phyloP scores from a whole-genome alignment of 345 rosid genomes.

The Populus ilicifolia region DNA sequence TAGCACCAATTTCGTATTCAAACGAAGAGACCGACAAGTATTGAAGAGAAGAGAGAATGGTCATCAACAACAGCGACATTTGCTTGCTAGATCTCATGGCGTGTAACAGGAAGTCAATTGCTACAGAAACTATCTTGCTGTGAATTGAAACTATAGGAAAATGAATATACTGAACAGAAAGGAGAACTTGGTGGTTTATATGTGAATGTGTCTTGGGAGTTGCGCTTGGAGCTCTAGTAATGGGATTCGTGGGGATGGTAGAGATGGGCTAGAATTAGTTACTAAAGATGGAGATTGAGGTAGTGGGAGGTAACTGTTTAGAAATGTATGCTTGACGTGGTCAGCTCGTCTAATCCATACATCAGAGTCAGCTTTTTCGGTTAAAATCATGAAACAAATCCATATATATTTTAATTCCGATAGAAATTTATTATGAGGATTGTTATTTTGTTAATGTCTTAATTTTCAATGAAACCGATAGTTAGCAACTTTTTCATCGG shows the following conservation, averaged over 20 bases:
- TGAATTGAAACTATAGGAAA: no score
- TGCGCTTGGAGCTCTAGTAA: not conserved
- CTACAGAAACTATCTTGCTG: no score
- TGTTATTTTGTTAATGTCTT: no score
- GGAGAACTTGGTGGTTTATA: not conserved
- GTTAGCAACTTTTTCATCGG: no score
- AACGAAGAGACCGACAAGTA: constrained; percentile 29
- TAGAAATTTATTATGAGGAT: no score
- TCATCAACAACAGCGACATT: constrained; percentile 11
- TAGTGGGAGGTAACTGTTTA: constrained; percentile 26
- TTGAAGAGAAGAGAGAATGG: constrained; percentile 21
- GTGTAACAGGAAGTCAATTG: not conserved
- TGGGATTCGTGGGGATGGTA: not conserved
- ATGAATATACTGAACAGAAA: no score
- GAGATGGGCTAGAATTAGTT: constrained; percentile 6
- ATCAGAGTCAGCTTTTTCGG: not conserved
- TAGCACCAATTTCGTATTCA: constrained; percentile 62
- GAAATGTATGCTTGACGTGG: constrained; percentile 2
- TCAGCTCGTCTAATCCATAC: not conserved
- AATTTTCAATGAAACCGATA: no score
- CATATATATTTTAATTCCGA: no score
- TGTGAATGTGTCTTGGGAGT: not conserved
- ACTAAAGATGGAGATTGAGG: constrained; percentile 20
- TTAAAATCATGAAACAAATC: no score
- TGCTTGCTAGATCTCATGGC: not conserved